phyloP scores from a whole-genome alignment of 2,329 filamentous ascomycete species.

The Ophiosphaerella narmari region DNA sequence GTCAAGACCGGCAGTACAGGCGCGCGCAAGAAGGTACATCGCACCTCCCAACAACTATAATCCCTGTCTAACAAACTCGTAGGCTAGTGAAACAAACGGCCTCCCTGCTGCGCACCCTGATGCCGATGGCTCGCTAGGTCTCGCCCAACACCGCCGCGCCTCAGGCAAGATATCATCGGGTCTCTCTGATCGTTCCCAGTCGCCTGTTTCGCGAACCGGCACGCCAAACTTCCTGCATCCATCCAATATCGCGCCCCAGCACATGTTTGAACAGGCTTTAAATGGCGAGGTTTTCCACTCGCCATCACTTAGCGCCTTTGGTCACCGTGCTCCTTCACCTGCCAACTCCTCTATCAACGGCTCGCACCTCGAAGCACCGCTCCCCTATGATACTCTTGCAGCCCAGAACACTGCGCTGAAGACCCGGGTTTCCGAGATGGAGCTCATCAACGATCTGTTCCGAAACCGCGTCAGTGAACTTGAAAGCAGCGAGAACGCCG shows the following conservation, averaged over 20 bases:
- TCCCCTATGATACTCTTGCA: conserved; percentile 79
- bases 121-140: conserved; percentile 58
- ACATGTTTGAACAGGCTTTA: conserved; percentile 77
- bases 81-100: conserved; percentile 56
- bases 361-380: conserved; percentile 70
- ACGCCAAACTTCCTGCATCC: conserved; percentile 73
- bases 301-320: conserved; percentile 51
- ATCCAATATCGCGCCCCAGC: conserved; percentile 71
- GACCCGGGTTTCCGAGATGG: conserved; percentile 91
- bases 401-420: conserved; percentile 86
- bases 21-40: conserved; percentile 77
- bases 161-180: conserved; percentile 75
- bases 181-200: conserved; percentile 74
- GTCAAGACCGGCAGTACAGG: conserved; percentile 86
- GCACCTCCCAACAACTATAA: neutral
- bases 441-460: conserved; percentile 83
- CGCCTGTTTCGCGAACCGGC: conserved; percentile 77
- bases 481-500: conserved; percentile 73
- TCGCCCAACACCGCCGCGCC: conserved; percentile 66
- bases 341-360: conserved; percentile 62
- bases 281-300: conserved; percentile 68
- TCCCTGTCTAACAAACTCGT: conserved; percentile 9
- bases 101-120: conserved; percentile 61
- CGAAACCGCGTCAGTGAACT: conserved; percentile 71
- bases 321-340: conserved; percentile 58